Evolutionary conservation across 2,329 filamentous ascomycete species (phyloP).

Genomic region (Colletotrichum sp.): DNA sequence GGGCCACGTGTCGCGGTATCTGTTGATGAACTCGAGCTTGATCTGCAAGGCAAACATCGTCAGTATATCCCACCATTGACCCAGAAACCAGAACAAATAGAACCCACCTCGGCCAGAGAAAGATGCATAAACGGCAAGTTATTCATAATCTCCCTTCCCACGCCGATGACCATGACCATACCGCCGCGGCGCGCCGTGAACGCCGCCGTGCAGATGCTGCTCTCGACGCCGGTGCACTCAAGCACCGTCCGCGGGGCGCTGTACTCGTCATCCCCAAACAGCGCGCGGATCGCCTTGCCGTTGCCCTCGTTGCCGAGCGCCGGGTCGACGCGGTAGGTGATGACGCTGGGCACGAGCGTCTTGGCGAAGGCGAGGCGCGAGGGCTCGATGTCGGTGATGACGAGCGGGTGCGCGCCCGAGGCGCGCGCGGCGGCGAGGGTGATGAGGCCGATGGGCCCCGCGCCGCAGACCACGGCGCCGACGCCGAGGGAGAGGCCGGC

Average conservation of each 20-base stretch:
- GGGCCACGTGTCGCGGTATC: constrained; percentile 74
- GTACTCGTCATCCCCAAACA: constrained; percentile 62
- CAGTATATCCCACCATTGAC: background rate
- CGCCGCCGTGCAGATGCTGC: constrained; percentile 63
- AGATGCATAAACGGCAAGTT: constrained; percentile 72
- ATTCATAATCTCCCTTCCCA: constrained; percentile 66
- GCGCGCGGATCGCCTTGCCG: constrained; percentile 53
- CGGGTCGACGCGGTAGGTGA: constrained; percentile 58
- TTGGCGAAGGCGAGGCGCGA: constrained; percentile 62
- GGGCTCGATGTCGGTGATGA: constrained; percentile 67
- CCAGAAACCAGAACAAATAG: accelerated
- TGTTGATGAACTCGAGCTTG: constrained; percentile 72
- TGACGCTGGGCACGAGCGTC: constrained; percentile 57
- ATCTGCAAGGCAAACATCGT: constrained; percentile 46
- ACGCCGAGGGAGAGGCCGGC: constrained; percentile 59
- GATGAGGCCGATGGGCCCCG: constrained; percentile 68
- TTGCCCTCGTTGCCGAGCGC: constrained; percentile 52
- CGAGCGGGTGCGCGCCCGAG: constrained; percentile 66
- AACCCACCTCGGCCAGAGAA: constrained; percentile 60
- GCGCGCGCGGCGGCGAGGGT: constrained; percentile 62
- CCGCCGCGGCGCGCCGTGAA: constrained; percentile 64
- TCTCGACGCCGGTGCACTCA: constrained; percentile 72
- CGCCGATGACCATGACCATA: constrained; percentile 67
- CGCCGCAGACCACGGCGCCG: constrained; percentile 63
- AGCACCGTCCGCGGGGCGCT: constrained; percentile 62